Evolutionary conservation across 768 basidiomycete species (phyloP).

Genomic region (Tylopilus plumbeoviolaceoides): DNA sequence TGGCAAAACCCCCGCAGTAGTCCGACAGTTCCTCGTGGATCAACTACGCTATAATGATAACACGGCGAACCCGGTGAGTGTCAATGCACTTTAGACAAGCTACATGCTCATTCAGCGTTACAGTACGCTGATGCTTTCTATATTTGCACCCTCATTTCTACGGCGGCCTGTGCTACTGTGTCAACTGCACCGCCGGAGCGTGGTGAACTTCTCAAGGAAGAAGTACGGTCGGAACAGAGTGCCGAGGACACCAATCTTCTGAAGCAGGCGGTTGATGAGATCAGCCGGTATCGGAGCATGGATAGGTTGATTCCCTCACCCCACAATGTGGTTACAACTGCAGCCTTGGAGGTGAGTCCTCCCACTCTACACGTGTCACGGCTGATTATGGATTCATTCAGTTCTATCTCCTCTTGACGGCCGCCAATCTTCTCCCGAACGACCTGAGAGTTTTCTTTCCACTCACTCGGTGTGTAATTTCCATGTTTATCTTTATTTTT

Average conservation of each 20-base stretch:
- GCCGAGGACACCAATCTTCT: conserved; percentile 67
- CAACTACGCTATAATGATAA: conserved; percentile 96
- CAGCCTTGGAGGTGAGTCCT: conserved; percentile 78
- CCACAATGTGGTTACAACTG: conserved; percentile 90
- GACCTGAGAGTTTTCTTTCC: conserved; percentile 79
- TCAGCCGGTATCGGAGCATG: conserved; percentile 91
- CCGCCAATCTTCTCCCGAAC: conserved; percentile 73
- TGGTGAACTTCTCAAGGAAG: conserved; percentile 69
- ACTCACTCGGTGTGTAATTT: conserved; percentile 68
- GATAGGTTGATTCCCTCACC: conserved; percentile 92
- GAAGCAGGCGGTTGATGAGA: conserved; percentile 71
- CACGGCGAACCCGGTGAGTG: conserved; percentile 76
- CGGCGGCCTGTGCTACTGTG: conserved; percentile 75
- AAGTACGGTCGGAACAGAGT: conserved; percentile 62
- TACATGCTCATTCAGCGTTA: conserved; percentile 2
- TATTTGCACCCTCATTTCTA: conserved; percentile 80
- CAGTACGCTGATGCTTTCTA: conserved; percentile 92
- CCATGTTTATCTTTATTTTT: neutral
- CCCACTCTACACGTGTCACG: neutral
- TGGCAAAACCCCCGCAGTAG: conserved; percentile 80
- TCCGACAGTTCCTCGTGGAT: conserved; percentile 86
- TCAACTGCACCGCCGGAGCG: conserved; percentile 75
- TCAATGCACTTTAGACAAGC: neutral
- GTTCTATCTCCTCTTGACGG: conserved; percentile 77
- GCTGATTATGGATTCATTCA: conserved; percentile 27